These are phyloP conservation scores for Cenchrus purpureus DNA, from an alignment of 176 grass and related monocot genomes.

Conservation along the genomic window DNA sequence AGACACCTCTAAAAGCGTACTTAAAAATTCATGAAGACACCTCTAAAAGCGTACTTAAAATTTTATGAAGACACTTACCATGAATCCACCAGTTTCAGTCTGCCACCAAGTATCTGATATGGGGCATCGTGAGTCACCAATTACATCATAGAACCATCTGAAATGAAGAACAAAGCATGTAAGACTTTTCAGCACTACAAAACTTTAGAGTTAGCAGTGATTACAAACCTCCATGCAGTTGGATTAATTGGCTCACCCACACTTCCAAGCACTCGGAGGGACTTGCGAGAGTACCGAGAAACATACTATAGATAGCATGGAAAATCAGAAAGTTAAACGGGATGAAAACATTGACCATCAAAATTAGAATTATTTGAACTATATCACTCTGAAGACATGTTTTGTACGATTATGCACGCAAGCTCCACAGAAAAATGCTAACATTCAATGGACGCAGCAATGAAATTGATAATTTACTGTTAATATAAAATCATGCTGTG, in stretches of 20 bases:
- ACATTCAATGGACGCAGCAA: not conserved
- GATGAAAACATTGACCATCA: not conserved
- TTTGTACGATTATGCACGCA: not conserved
- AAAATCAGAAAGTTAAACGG: constrained; percentile 28
- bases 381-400: not conserved
- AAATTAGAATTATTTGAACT: not conserved
- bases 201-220: constrained; percentile 26
- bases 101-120: constrained; percentile 99
- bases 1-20: constrained; percentile 1
- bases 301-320: constrained; percentile 70
- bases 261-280: constrained; percentile 95
- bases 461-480: constrained; percentile 5
- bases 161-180: constrained; percentile 37
- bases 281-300: constrained; percentile 83
- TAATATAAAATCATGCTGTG: too few relatives aligned
- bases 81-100: constrained; percentile 99
- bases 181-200: constrained; percentile 20
- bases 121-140: constrained; percentile 78
- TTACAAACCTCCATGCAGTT: constrained; percentile 87
- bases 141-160: constrained; percentile 96
- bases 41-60: not conserved
- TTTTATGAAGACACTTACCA: constrained; percentile 60
- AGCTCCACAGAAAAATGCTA: not conserved
- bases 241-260: constrained; percentile 99
- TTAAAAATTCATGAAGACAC: not conserved